Evolutionary conservation across 2,329 filamentous ascomycete genomes (phyloP), one percentile per base, ranked within the genome.

Genomic region (Trichoderma sp.): DNA sequence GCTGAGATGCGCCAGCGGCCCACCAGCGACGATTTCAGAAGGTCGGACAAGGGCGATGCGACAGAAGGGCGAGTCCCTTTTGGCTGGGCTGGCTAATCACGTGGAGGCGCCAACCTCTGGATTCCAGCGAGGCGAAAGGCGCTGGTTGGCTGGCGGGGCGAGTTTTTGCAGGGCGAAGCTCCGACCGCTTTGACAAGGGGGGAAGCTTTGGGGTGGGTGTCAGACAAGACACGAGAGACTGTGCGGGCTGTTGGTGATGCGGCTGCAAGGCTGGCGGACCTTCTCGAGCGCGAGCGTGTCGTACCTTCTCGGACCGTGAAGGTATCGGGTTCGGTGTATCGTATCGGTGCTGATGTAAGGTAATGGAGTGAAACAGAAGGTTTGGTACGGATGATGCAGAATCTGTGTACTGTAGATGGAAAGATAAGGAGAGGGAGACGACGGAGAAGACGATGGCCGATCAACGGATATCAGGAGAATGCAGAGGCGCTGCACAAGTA

Each of bases 1-100:
- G 68, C 67, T 69, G 69, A 45, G 56, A 48, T 63, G 66, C 60
- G 60, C 59, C 64, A 28, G 48, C 51, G 60, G 64, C 64, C 57
- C 63, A 65, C 63, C 63, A 55, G 34, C 47, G 54, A 63, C 51
- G 62, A 59, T 57, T 57, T 58, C 45, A 58, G 52, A 58, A 58
- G 52, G 51, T 63, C 52, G 45, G 52, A 56, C 43, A 57, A 39
- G 58, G 52, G 55, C 43, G 51, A 57, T 30, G 43, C 52, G 24
- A 44, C 26, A 48, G 47, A 34, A 45, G 51, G 34, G 34, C 10
- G 10, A 14, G 7, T 3, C 21, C 21, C 34, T 39, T 41, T 24
- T 52, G 44, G 64, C 58, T n/a, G 43, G 60, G 60, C 41, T 57
- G 52, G 51, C 43, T 57, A 63, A 68, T 69, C 68, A 69, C 68